phyloP scores from a whole-genome alignment of 176 grass and related monocot species.

The Oryza officinalis region DNA sequence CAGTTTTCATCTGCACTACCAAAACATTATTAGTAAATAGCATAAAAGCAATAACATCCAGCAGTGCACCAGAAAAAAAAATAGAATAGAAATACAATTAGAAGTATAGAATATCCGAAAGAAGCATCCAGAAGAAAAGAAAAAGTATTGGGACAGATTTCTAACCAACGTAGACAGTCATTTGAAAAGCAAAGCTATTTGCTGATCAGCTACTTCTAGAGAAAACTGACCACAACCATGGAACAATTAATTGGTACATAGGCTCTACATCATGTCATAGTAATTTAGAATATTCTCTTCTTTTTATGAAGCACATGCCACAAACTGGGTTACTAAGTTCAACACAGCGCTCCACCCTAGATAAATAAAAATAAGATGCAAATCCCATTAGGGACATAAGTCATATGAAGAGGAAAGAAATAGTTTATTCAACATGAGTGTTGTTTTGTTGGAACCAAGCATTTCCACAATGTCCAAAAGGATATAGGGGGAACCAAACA shows the following conservation, averaged over 20 bases:
- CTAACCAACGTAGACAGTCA: not conserved
- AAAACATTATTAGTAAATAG: constrained; percentile 44
- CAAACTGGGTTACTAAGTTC: not conserved
- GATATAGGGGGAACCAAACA: not conserved
- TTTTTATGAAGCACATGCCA: not conserved
- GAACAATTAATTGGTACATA: not conserved
- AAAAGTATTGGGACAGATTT: not conserved
- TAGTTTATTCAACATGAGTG: constrained; percentile 17
- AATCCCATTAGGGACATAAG: constrained; percentile 8
- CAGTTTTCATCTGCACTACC: constrained; percentile 95
- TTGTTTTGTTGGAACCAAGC: not conserved
- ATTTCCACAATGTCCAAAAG: not conserved
- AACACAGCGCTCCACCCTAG: not conserved
- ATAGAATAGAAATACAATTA: not conserved
- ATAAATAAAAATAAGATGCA: constrained; percentile 18
- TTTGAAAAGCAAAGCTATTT: constrained; percentile 18
- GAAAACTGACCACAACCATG: not conserved
- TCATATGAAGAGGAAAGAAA: not conserved
- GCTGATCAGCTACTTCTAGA: constrained; percentile 24
- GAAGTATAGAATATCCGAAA: not conserved
- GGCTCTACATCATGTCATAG: not conserved
- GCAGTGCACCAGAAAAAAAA: not conserved
- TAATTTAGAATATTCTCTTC: not conserved
- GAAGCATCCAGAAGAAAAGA: not conserved
- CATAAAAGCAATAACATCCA: constrained; percentile 7